Base-by-base conservation (phyloP, 192 early-diverging fungal species). In the Podila minutissima region DNA sequence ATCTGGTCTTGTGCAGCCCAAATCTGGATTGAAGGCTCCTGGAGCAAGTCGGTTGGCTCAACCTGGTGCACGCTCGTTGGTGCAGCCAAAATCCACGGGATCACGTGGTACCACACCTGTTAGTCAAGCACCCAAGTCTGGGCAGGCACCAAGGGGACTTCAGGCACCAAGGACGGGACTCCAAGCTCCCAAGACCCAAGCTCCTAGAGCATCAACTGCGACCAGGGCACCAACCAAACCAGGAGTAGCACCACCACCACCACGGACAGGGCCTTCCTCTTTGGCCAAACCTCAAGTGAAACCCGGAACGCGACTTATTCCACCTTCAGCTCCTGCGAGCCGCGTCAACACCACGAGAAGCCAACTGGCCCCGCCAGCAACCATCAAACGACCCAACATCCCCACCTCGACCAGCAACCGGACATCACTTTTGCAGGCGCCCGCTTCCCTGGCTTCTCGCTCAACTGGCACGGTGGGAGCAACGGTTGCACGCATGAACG, bases 11-110 rank as follows among this genome's bases (percentile, higher is more conserved):
- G 46, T 31, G 57, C 53, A 37, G 69, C 68, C 61, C 58, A 48
- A 51, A 64, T 65, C 10, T 64, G 76, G 15, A 22, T 26, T 24
- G 9, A 20, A 28, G 64, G 60, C 50, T 31, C 48, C 10, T 33
- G 75, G 35, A 67, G 75, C 38, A 68, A 67, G 69, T 10, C 59
- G 70, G 32, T 31, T 79, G 29, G 50, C 51, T 1, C 70, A 67
- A n/a, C 76, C 76, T 58, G 60, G n/a, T 28, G 31, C 69, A 24
- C 68, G 75, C 49, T 72, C 70, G 11, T 33, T 67, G 12, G 60
- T 53, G 22, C 70, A 67, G 33, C 76, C 76, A 38, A 72, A 55
- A 5, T 4, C 53, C 20, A 55, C 8, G 0, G 53, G 2, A 26
- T 26, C 24, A 55, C 53, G 24, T 24, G 53, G n/a, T 0, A 9